Evolutionary conservation across 2,329 filamentous ascomycete species (phyloP), one percentile per base, ranked within the genome.

Genomic region (Hypoxylon sp.): DNA sequence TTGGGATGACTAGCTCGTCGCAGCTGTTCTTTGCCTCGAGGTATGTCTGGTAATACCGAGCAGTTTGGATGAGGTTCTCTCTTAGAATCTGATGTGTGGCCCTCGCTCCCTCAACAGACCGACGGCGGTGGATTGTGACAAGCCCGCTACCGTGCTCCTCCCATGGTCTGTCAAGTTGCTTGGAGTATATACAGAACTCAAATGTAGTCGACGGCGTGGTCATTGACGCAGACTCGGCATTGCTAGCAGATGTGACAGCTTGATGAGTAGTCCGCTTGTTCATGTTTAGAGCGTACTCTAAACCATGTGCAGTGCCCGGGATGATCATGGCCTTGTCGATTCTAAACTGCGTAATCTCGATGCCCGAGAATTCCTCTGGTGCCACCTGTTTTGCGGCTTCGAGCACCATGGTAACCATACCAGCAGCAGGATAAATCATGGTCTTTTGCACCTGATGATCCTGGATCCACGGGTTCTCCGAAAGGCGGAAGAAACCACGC

Each of bases 251-350:
- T 33, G 40, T 14, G 18, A 18, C 24, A 16, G 22, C 54, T 8
- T 4, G 14, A 9, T 44, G 26, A 8, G 33, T 40, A n/a, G 36
- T 14, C 11, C 55, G 54, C 33, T 55, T 68, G 42, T 61, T 82
- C 64, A 84, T 77, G 45, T 81, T 83, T 51, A 87, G 74, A 3
- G 80, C 79, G 65, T 82, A 80, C 69, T 88, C 84, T 0, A 87
- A 74, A 0, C 85, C 84, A 57, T 82, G 80, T 3, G 73, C 55
- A 0, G 77, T 81, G 30, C 77, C 74, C 2, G 83, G 83, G 7
- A 87, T 77, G 3, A 87, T 76, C 77, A 88, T 81, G 1, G 85
- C 83, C 57, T 81, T 83, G 49, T 79, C 76, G 42, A 87, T 83
- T 3, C 72, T 74, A 72, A 87, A 79, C 46, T 82, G 70, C 7